These are phyloP conservation scores for Coccomyxa subellipsoidea DNA, from an alignment of 163 green algal species.

Conservation along the genomic window DNA sequence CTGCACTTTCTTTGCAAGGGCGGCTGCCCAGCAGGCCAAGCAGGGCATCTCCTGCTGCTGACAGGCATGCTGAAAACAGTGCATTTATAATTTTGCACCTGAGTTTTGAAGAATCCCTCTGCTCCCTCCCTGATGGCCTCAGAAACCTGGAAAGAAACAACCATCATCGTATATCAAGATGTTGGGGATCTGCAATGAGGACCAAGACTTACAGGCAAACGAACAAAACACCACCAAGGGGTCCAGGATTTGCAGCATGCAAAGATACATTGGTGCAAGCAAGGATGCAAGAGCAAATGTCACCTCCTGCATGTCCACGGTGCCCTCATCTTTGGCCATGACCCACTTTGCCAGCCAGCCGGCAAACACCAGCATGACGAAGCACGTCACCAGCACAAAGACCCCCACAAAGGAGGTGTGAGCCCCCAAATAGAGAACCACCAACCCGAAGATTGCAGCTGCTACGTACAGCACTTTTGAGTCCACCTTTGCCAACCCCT, in stretches of 20 bases:
- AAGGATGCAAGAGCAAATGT: background rate
- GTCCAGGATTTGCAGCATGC: no score
- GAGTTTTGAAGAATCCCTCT: constrained; percentile 24
- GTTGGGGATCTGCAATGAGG: no score
- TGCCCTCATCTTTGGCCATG: constrained; percentile 63
- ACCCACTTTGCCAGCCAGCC: constrained; percentile 56
- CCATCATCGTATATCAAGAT: no score
- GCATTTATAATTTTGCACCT: no score
- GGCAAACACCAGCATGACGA: constrained; percentile 45
- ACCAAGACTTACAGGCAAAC: background rate
- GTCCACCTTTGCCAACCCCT: background rate
- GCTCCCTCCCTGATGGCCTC: constrained; percentile 56
- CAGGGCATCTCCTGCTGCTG: no score
- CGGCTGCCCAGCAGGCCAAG: no score
- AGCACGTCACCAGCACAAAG: constrained; percentile 36
- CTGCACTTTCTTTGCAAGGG: no score
- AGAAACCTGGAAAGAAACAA: constrained; percentile 32
- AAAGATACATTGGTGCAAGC: no score
- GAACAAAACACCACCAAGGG: background rate
- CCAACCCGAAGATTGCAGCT: background rate
- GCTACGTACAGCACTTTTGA: background rate
- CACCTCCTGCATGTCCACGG: constrained; percentile 56
- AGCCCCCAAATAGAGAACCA: constrained; percentile 6
- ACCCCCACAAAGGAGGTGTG: constrained; percentile 31
- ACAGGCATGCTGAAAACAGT: no score